These are phyloP conservation scores for Pyrenopolyporus hunteri DNA, from an alignment of 495 filamentous ascomycete species.

Conservation along the genomic window DNA sequence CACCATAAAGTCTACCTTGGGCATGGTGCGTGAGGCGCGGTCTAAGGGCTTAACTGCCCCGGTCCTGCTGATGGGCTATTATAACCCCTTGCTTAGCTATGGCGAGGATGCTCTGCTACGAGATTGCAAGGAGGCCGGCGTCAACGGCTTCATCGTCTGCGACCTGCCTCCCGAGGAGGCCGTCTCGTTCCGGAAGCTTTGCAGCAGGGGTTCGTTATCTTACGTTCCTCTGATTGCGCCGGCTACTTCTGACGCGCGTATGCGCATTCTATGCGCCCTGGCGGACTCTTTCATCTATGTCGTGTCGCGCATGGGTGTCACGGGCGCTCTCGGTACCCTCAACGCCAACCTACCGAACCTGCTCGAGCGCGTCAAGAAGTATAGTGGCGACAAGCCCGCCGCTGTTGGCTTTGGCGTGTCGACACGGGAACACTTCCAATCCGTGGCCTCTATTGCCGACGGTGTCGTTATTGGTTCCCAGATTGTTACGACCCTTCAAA, in stretches of 20 bases:
- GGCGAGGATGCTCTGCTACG: constrained; percentile 87
- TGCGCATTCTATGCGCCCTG: constrained; percentile 95
- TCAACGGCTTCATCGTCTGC: constrained; percentile 97
- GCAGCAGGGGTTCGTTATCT: constrained; percentile 78
- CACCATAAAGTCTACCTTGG: constrained; percentile 74
- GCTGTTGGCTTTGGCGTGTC: constrained; percentile 96
- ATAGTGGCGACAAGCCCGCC: constrained; percentile 86
- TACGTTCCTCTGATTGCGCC: constrained; percentile 97
- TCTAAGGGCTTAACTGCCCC: constrained; percentile 76
- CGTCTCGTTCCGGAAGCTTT: constrained; percentile 84
- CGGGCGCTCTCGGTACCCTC: constrained; percentile 83
- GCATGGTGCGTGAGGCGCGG: constrained; percentile 80
- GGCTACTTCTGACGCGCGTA: constrained; percentile 86
- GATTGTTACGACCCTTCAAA: constrained; percentile 79
- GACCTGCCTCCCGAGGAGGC: constrained; percentile 98
- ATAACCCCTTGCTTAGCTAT: constrained; percentile 91
- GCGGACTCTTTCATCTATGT: constrained; percentile 99
- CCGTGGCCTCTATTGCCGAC: constrained; percentile 81
- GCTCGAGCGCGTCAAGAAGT: constrained; percentile 83
- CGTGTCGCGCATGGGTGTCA: constrained; percentile 96
- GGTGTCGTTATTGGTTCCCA: constrained; percentile 98
- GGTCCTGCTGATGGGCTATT: constrained; percentile 97
- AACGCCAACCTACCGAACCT: constrained; percentile 81
- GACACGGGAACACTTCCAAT: constrained; percentile 90
- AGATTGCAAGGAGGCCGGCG: constrained; percentile 84